Evolutionary conservation across 2,329 filamentous ascomycete genomes (phyloP).

Genomic region (Hirsutella rhossiliensis): DNA sequence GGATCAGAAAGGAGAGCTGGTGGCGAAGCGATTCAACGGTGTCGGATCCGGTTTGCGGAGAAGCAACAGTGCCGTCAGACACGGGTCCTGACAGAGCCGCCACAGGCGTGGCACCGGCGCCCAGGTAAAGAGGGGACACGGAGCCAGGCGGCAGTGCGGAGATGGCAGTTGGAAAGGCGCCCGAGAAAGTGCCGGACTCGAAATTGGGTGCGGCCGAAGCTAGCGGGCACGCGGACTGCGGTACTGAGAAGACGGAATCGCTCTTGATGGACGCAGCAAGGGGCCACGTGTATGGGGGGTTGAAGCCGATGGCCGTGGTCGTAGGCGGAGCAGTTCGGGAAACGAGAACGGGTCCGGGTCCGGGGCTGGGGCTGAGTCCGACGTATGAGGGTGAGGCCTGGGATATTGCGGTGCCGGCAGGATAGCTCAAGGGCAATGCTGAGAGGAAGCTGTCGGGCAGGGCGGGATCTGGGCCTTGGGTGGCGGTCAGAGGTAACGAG

Average conservation of each 20-base stretch:
- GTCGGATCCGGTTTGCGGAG: neutral
- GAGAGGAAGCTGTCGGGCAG: neutral
- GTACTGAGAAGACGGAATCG: neutral
- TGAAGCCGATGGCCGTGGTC: neutral
- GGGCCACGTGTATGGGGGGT: neutral
- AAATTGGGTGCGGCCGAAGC: neutral
- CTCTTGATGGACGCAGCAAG: neutral
- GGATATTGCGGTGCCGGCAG: neutral
- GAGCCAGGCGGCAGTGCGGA: neutral
- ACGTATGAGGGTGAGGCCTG: neutral
- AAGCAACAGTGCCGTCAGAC: neutral
- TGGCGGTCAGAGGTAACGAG: neutral
- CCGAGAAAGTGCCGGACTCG: neutral
- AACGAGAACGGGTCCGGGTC: neutral
- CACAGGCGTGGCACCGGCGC: neutral
- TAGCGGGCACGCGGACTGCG: neutral
- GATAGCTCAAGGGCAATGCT: neutral
- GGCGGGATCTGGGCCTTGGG: neutral
- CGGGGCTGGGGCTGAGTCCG: neutral
- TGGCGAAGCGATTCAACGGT: neutral
- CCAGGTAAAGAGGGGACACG: neutral
- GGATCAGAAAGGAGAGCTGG: conserved; percentile 2
- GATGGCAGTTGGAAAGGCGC: neutral
- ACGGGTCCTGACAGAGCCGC: neutral
- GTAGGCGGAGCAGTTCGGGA: neutral